These are phyloP conservation scores for Cutaneotrichosporon sp. DNA, from an alignment of 1,284 basidiomycete species.

Conservation along the genomic window DNA sequence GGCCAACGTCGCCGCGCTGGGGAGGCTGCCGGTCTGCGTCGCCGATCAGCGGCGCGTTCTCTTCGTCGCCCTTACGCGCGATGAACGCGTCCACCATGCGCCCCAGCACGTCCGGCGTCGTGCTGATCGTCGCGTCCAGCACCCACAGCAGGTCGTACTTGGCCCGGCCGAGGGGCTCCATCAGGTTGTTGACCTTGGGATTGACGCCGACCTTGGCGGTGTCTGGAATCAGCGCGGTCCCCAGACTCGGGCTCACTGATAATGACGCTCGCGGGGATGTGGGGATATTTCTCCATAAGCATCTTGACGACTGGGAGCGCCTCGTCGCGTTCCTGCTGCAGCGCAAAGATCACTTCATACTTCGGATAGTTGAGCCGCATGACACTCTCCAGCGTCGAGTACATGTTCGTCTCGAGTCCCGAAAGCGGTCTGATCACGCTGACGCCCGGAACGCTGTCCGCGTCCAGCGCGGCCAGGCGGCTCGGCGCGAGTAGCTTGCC, in stretches of 20 bases:
- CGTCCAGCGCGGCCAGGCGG: slow-evolving; percentile 56
- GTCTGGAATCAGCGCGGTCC: slow-evolving; percentile 29
- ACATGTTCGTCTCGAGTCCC: slow-evolving; percentile 86
- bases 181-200: slow-evolving; percentile 96
- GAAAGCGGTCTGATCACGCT: slow-evolving; percentile 86
- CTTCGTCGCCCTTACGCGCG: slow-evolving; percentile 26
- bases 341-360: slow-evolving; percentile 80
- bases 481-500: slow-evolving; percentile 59
- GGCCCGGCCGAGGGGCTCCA: slow-evolving; percentile 74
- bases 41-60: slow-evolving; percentile 27
- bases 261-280: slow-evolving; percentile 64
- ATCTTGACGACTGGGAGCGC: slow-evolving; percentile 71
- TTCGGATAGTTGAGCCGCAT: slow-evolving; percentile 83
- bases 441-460: slow-evolving; percentile 68
- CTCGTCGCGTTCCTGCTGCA: slow-evolving; percentile 76
- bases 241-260: slow-evolving; percentile 59
- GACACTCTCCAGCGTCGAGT: slow-evolving; percentile 85
- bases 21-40: slow-evolving; percentile 32
- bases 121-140: slow-evolving; percentile 86
- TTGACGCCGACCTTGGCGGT: slow-evolving; percentile 70
- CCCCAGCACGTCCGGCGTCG: slow-evolving; percentile 72
- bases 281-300: slow-evolving; percentile 65
- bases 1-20: slow-evolving; percentile 56
- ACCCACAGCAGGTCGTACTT: slow-evolving; percentile 92
- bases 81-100: slow-evolving; percentile 70